A percentile compares a stretch with the other conserved stretches of the same genome.
Evolutionary conservation across 2,329 filamentous ascomycete species (phyloP).

Genomic region (Ophiosphaerella korrae): DNA sequence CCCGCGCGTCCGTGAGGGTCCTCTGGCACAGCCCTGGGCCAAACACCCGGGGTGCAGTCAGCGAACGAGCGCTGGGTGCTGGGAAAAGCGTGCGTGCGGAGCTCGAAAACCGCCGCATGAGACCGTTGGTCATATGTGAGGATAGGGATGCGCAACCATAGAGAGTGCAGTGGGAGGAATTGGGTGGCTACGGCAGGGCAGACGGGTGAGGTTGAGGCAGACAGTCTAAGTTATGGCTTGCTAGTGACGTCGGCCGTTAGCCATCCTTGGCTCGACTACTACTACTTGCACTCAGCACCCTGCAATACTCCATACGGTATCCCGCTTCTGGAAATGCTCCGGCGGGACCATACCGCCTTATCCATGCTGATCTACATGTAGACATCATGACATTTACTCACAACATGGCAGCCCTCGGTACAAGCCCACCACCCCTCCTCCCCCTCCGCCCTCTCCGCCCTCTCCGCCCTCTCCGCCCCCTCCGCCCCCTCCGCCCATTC

Average conservation of each 20-base stretch:
- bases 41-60: slow-evolving; percentile 34
- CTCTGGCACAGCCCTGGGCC: slow-evolving; percentile 42
- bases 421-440: too few relatives aligned
- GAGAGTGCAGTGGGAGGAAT: slow-evolving; percentile 12
- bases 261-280: slow-evolving; percentile 1
- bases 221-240: too few relatives aligned
- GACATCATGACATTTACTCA: slow-evolving; percentile 13
- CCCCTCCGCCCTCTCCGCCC: background rate
- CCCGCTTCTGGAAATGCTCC: slow-evolving; percentile 12
- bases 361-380: background rate
- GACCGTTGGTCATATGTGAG: slow-evolving; percentile 49
- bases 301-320: background rate
- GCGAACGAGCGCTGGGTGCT: slow-evolving; percentile 22
- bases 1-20: slow-evolving; percentile 38
- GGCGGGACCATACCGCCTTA: slow-evolving; percentile 6
- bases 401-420: slow-evolving; percentile 6
- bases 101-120: slow-evolving; percentile 54
- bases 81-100: slow-evolving; percentile 45
- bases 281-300: background rate
- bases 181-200: slow-evolving; percentile 2
- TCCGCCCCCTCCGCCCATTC: too few relatives aligned
- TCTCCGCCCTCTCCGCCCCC: too few relatives aligned
- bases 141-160: slow-evolving; percentile 39
- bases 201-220: background rate
- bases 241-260: background rate